Percentiles rank a stretch among this genome's conserved stretches.
Conservation (phyloP, 306 rosid species). For the Mimosa bimucronata region DNA sequence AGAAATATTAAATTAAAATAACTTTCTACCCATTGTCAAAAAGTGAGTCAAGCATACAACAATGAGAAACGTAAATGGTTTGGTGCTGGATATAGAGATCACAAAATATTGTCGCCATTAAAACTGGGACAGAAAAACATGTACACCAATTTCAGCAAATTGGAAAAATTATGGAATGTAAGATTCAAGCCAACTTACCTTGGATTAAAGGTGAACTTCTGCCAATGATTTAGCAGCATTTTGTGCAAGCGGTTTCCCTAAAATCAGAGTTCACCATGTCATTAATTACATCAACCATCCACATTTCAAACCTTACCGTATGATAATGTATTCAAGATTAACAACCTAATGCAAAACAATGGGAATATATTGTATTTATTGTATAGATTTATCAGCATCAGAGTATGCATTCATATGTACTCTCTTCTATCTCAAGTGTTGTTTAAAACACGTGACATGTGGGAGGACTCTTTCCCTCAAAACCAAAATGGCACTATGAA, state of each 20-base stretch:
- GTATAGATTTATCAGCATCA: not conserved
- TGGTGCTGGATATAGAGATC: conserved; percentile 20
- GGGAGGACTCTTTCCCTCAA: not conserved
- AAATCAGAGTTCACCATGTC: conserved; percentile 33
- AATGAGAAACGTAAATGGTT: conserved; percentile 30
- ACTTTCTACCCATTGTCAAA: not conserved
- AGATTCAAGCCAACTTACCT: conserved; percentile 65
- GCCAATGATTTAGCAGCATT: conserved; percentile 90
- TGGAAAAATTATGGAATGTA: conserved; percentile 26
- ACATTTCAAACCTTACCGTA: not conserved
- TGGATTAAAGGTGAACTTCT: conserved; percentile 92
- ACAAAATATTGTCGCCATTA: conserved; percentile 13
- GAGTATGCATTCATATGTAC: not conserved
- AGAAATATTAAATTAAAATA: not conserved
- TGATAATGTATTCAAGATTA: not conserved
- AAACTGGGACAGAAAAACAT: conserved; percentile 19
- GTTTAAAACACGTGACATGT: not conserved
- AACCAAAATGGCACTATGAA: not conserved
- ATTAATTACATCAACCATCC: conserved; percentile 15
- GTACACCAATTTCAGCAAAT: conserved; percentile 23
- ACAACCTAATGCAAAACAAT: not conserved
- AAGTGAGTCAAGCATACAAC: conserved; percentile 28
- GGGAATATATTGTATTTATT: not conserved
- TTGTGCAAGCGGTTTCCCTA: conserved; percentile 96
- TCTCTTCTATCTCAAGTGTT: not conserved